Conservation (phyloP, 139 green algal genomes). For the Picochlorum sp. region DNA sequence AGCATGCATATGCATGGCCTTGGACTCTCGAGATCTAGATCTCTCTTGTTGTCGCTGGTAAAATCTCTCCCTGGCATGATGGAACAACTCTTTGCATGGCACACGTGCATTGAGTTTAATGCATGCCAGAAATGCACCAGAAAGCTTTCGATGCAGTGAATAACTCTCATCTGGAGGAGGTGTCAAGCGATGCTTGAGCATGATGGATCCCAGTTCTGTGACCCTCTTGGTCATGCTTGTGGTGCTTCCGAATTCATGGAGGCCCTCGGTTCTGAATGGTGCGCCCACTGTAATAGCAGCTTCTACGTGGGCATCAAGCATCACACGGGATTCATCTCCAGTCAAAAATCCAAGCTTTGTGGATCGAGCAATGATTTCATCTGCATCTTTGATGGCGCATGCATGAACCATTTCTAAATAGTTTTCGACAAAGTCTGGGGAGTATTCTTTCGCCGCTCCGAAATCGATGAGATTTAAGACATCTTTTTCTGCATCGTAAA, state of each 20-base stretch:
- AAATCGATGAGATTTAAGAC: constrained; percentile 89
- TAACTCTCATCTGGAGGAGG: constrained; percentile 90
- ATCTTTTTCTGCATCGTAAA: constrained; percentile 73
- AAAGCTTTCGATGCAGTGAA: constrained; percentile 90
- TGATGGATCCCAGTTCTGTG: constrained; percentile 61
- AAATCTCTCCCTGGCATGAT: constrained; percentile 7
- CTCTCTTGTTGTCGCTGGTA: not conserved
- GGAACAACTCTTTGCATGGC: constrained; percentile 55
- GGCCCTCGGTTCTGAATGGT: constrained; percentile 58
- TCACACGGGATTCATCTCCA: constrained; percentile 66
- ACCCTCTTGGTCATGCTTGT: constrained; percentile 49
- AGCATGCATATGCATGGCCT: too few relatives aligned
- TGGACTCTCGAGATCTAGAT: not conserved
- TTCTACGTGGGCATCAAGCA: constrained; percentile 88
- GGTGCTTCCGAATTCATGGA: constrained; percentile 76
- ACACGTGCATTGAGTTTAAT: constrained; percentile 83
- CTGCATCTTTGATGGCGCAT: constrained; percentile 67
- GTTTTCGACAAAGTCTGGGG: constrained; percentile 52
- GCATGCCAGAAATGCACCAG: constrained; percentile 86
- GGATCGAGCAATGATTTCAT: constrained; percentile 57
- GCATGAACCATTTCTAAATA: constrained; percentile 90
- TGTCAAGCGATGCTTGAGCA: constrained; percentile 87
- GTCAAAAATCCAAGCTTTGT: constrained; percentile 85
- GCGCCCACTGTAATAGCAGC: constrained; percentile 83
- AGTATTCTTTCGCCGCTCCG: constrained; percentile 74